Conservation (phyloP, 1,284 basidiomycete genomes). For the Tilletiaria anomala region DNA sequence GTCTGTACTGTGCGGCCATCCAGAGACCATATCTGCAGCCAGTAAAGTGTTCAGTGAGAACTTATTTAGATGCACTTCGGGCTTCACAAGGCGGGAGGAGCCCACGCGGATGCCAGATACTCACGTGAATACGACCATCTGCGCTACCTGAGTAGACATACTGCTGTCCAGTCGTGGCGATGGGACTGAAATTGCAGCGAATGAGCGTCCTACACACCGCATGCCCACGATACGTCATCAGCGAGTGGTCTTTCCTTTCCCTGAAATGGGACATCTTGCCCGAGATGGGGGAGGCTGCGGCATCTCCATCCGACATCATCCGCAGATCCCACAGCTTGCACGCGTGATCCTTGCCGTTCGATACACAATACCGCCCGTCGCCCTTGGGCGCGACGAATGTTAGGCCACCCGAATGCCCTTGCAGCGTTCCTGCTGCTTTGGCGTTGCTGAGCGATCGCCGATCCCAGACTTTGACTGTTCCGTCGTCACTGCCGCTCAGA, state of each 20-base stretch:
- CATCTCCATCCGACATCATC: conserved; percentile 52
- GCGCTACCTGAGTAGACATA: conserved; percentile 87
- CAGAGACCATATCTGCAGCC: conserved; percentile 72
- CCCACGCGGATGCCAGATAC: neutral
- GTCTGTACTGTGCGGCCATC: conserved; percentile 73
- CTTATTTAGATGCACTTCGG: too few species aligned
- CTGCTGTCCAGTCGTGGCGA: conserved; percentile 73
- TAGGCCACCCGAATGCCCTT: conserved; percentile 70
- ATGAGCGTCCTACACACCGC: conserved; percentile 83
- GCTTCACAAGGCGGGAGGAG: neutral
- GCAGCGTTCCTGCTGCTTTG: conserved; percentile 77
- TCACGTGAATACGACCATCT: conserved; percentile 47
- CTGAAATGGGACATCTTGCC: conserved; percentile 45
- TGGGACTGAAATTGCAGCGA: conserved; percentile 84
- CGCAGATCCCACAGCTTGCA: conserved; percentile 85
- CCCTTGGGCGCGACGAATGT: conserved; percentile 44
- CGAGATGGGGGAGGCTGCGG: conserved; percentile 53
- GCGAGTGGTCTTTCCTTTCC: conserved; percentile 59
- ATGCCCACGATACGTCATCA: conserved; percentile 87
- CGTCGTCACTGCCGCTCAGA: conserved; percentile 84
- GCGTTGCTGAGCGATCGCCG: conserved; percentile 63
- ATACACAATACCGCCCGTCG: conserved; percentile 86
- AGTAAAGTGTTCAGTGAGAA: neutral
- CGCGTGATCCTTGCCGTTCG: conserved; percentile 95
- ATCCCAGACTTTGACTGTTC: conserved; percentile 88